Evolutionary conservation across 2,329 filamentous ascomycete species (phyloP).

Genomic region (Proliferodiscus dingleyae): DNA sequence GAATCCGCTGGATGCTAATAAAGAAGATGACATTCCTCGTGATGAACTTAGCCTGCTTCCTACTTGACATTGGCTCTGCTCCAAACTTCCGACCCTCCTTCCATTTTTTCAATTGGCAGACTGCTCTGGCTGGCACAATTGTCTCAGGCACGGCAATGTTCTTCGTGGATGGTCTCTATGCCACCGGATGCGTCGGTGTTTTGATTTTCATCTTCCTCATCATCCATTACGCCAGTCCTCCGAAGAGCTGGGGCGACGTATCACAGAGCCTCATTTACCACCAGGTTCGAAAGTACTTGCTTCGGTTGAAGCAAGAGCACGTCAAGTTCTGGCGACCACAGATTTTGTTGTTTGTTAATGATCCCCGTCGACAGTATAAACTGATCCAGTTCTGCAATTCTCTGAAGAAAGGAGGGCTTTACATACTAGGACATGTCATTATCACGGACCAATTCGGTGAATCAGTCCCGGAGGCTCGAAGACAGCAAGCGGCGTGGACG

Average conservation of each 20-base stretch:
- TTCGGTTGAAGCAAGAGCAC: slow-evolving; percentile 79
- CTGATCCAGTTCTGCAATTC: slow-evolving; percentile 90
- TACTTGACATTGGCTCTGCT: slow-evolving; percentile 80
- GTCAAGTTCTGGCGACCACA: slow-evolving; percentile 93
- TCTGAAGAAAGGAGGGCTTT: slow-evolving; percentile 79
- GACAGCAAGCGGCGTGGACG: slow-evolving; percentile 74
- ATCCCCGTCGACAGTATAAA: slow-evolving; percentile 74
- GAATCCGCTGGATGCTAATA: slow-evolving; percentile 3
- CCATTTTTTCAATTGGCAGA: slow-evolving; percentile 84
- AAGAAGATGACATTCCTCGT: slow-evolving; percentile 78
- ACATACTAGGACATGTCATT: slow-evolving; percentile 80
- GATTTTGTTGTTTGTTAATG: slow-evolving; percentile 77
- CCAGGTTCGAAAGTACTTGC: slow-evolving; percentile 81
- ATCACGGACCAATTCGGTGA: slow-evolving; percentile 76
- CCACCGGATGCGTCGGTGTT: slow-evolving; percentile 67
- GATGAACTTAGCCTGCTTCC: slow-evolving; percentile 81
- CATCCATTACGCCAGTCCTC: slow-evolving; percentile 80
- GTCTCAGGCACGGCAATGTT: slow-evolving; percentile 80
- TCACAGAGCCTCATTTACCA: slow-evolving; percentile 85
- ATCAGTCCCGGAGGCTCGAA: slow-evolving; percentile 74
- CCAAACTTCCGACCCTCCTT: slow-evolving; percentile 87
- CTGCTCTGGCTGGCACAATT: slow-evolving; percentile 69
- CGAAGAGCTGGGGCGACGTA: slow-evolving; percentile 86
- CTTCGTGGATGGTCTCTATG: slow-evolving; percentile 80
- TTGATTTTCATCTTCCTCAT: slow-evolving; percentile 74